Evolutionary conservation across 805 yeast species (phyloP).

Genomic region (Clavispora vitiphila): DNA sequence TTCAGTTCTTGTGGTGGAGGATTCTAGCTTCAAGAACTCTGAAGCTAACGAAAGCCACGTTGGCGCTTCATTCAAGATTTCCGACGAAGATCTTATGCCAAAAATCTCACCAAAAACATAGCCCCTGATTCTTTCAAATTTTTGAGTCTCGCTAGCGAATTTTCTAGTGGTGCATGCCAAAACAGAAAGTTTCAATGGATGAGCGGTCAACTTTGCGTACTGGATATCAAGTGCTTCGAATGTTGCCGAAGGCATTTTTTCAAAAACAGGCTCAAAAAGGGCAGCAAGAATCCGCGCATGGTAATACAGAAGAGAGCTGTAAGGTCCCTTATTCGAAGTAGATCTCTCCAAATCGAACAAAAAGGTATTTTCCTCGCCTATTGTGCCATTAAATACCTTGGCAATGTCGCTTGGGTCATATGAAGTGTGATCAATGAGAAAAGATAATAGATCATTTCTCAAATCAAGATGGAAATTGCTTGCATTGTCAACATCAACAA

Average conservation of each 20-base stretch:
- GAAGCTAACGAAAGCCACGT: conserved; percentile 45
- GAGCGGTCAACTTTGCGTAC: conserved; percentile 25
- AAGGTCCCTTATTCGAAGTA: conserved; percentile 11
- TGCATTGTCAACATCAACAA: conserved; percentile 1
- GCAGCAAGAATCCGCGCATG: conserved; percentile 21
- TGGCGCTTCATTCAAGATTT: conserved; percentile 41
- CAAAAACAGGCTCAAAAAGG: conserved; percentile 26
- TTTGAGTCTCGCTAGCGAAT: conserved; percentile 29
- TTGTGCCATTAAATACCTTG: background rate
- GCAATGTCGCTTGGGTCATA: background rate
- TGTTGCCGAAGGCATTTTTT: conserved; percentile 13
- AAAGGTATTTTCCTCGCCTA: background rate
- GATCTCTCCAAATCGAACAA: background rate
- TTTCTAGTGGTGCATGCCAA: conserved; percentile 29
- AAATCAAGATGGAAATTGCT: background rate
- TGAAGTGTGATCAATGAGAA: background rate
- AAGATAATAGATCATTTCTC: background rate
- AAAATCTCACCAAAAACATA: conserved; percentile 60
- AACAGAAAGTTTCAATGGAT: conserved; percentile 27
- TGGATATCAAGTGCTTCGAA: conserved; percentile 28
- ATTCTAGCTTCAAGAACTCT: conserved; percentile 33
- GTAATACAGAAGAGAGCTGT: conserved; percentile 9
- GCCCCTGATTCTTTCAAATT: conserved; percentile 52
- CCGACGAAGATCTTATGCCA: conserved; percentile 41
- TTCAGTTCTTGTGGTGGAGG: conserved; percentile 4